Evolutionary conservation across 345 rosid species (phyloP).

Genomic region (Jatropha curcas): DNA sequence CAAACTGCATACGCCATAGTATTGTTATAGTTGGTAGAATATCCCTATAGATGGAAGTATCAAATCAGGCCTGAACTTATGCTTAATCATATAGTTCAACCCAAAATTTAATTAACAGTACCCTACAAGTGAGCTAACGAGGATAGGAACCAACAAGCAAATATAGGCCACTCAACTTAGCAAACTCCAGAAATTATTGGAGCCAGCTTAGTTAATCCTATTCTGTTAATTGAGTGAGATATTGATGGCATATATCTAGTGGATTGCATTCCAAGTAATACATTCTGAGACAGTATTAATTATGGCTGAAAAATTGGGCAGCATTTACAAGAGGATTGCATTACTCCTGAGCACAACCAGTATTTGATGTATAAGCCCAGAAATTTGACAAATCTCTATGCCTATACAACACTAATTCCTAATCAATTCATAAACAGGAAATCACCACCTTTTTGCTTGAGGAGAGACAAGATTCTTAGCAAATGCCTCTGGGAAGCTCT

Average conservation of each 20-base stretch:
- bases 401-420: not conserved
- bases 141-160: not conserved
- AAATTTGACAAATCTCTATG: not conserved
- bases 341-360: not conserved
- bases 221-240: not conserved
- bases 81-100: not conserved
- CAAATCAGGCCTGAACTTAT: not conserved
- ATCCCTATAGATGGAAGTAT: not conserved
- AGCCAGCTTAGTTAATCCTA: not conserved
- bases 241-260: too few species aligned
- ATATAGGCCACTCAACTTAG: not conserved
- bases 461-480: slow-evolving; percentile 77
- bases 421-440: not conserved
- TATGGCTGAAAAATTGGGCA: not conserved
- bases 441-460: slow-evolving; percentile 50
- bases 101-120: not conserved
- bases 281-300: not conserved
- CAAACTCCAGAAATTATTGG: not conserved
- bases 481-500: slow-evolving; percentile 96
- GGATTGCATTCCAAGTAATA: not conserved
- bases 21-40: not conserved
- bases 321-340: not conserved
- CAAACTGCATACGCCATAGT: not conserved
- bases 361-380: not conserved
- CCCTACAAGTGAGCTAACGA: not conserved